Base-by-base conservation (phyloP, 139 green algal species). In the Chlamydomonas schloesseri region DNA sequence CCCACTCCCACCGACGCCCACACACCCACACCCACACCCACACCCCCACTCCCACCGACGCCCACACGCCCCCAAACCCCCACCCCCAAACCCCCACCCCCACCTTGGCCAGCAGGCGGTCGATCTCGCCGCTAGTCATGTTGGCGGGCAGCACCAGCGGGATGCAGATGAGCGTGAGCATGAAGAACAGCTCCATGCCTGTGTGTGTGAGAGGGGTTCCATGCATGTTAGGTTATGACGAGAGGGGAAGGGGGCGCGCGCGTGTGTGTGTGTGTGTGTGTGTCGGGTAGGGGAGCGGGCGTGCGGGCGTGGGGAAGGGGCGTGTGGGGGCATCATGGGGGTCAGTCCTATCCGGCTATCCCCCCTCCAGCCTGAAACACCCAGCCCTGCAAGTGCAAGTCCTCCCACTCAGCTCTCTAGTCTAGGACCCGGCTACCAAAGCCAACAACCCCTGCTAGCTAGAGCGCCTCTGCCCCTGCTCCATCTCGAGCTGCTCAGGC, bases 151-250 rank as follows among this genome's bases (percentile, higher is more conserved):
- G 82, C 17, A 91, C 67, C 10, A 68, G 23, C 31, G 74, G 67
- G 37, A 86, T 55, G 74, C 74, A 88, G 50, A 71, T 86, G 14
- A 79, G 71, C 2, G 67, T 82, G n/a, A 88, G 34, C 0, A 57
- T 34, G 34, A 80, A 50, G 85, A 90, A 90, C 13, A 86, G 87
- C 50, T 82, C 53, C n/a, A 84, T 26, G 29, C 87, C 87, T 90
- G 79, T 24, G n/a, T 67, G 17, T 24, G 47, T n/a, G 28, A 9
- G 33, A 29, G 5, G n/a, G 55, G 29, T n/a, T n/a, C n/a, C n/a
- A n/a, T n/a, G n/a, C n/a, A n/a, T n/a, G n/a, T n/a, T n/a, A n/a
- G n/a, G n/a, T n/a, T n/a, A 33, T 37, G 50, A 20, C 0, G 13
- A 5, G 37, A 24, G 55, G 50, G 46, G 6, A 1, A n/a, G 73